A percentile compares a stretch with the other conserved stretches of the same genome.
phyloP scores from a whole-genome alignment of 257 asterid species.

The Scutellaria minor region DNA sequence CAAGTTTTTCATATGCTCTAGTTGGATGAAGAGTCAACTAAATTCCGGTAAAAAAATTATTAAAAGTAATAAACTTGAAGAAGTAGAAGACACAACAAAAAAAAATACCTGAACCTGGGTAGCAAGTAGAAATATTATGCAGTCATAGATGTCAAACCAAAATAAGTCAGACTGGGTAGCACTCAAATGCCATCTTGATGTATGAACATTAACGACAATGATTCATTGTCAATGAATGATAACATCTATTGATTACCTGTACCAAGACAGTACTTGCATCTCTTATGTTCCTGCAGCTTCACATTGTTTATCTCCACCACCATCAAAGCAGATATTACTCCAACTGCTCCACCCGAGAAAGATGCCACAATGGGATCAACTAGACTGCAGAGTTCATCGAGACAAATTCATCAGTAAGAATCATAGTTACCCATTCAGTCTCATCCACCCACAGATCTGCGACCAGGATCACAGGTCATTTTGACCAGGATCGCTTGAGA shows the following conservation, averaged over 20 bases:
- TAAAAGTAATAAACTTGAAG: conserved; percentile 10
- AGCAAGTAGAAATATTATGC: not conserved
- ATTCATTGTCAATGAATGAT: not conserved
- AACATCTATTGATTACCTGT: conserved; percentile 57
- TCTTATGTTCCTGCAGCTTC: conserved; percentile 93
- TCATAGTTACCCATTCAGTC: not conserved
- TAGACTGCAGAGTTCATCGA: conserved; percentile 54
- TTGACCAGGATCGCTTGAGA: not conserved
- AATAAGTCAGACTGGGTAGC: not conserved
- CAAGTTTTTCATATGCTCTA: not conserved
- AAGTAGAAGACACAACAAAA: not conserved
- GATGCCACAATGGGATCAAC: conserved; percentile 99
- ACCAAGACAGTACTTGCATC: conserved; percentile 97
- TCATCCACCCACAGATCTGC: not conserved
- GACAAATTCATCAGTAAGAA: not conserved
- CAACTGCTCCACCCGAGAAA: conserved; percentile 97
- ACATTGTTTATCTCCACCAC: conserved; percentile 97
- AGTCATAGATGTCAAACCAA: not conserved
- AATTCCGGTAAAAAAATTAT: not conserved
- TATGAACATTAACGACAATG: not conserved
- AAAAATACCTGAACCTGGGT: not conserved
- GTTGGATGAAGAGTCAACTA: conserved; percentile 1
- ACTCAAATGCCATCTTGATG: conserved; percentile 9
- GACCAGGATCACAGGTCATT: not conserved
- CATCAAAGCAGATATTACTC: conserved; percentile 97